Conservation (phyloP, 495 filamentous ascomycete species). For the Apodospora peruviana region DNA sequence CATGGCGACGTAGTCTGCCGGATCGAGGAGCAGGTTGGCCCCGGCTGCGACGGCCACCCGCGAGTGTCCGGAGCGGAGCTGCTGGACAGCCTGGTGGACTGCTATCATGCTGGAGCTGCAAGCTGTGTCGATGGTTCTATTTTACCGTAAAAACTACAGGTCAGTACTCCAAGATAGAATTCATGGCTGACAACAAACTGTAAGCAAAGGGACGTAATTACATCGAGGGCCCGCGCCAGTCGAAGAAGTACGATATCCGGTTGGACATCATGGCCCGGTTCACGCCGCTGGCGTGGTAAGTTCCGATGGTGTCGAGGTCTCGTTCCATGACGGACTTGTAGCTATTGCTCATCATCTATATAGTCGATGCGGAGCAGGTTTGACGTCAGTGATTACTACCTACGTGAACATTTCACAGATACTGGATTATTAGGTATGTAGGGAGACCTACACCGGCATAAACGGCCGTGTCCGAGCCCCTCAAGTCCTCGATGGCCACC, state of each 20-base stretch:
- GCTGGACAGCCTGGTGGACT: conserved; percentile 46
- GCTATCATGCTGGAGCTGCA: conserved; percentile 50
- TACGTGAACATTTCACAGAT: no score
- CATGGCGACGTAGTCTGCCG: conserved; percentile 28
- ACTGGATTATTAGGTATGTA: no score
- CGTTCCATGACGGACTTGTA: conserved; percentile 16
- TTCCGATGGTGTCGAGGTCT: conserved; percentile 17
- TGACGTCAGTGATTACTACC: no score
- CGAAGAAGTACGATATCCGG: conserved; percentile 47
- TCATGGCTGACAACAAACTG: no score
- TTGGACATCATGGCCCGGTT: conserved; percentile 36
- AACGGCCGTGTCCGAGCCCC: conserved; percentile 5
- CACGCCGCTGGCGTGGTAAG: conserved; percentile 40
- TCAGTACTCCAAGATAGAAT: no score
- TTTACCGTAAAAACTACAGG: no score
- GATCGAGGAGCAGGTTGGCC: conserved; percentile 43
- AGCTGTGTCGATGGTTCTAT: conserved; percentile 46
- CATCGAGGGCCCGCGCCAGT: conserved; percentile 35
- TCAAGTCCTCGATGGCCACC: conserved; percentile 59
- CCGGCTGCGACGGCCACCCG: conserved; percentile 44
- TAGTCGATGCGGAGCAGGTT: no score
- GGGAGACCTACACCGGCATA: conserved; percentile 9
- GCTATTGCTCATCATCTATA: conserved; percentile 13
- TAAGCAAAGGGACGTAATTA: no score
- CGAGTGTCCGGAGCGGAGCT: conserved; percentile 33